These are phyloP conservation scores for Trifolium dubium DNA, from an alignment of 306 rosid genomes.

Conservation along the genomic window DNA sequence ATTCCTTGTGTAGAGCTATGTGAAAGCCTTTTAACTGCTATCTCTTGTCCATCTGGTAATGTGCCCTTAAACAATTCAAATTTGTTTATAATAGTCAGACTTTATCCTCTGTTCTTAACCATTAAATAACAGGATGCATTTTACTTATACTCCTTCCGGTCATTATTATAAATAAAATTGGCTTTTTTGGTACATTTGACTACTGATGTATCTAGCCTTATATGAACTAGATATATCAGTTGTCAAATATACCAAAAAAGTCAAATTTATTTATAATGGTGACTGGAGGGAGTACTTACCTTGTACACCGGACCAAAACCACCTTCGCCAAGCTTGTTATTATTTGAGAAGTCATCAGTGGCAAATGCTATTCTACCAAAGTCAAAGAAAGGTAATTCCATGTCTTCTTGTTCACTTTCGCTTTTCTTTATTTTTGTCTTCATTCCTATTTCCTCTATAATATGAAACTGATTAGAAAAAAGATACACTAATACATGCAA, in stretches of 20 bases:
- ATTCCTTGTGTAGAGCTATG: neutral
- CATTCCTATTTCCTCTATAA: neutral
- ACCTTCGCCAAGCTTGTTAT: slow-evolving; percentile 5
- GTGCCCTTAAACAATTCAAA: neutral
- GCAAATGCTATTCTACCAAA: neutral
- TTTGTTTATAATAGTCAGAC: neutral
- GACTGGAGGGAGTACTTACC: neutral
- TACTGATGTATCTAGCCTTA: too few species aligned
- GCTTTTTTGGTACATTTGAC: too few species aligned
- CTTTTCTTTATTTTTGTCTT: neutral
- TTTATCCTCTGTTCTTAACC: neutral
- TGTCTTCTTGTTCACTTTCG: neutral
- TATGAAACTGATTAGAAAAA: neutral
- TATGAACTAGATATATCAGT: too few species aligned
- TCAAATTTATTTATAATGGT: too few species aligned
- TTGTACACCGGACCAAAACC: neutral
- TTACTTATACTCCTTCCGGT: neutral
- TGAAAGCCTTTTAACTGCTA: neutral
- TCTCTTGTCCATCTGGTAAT: neutral
- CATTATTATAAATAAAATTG: too few species aligned
- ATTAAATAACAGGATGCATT: neutral
- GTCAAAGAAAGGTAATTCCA: neutral
- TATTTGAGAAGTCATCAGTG: neutral
- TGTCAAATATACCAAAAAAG: too few species aligned
- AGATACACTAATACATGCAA: neutral